Percentiles rank a stretch among this genome's conserved stretches.
These are phyloP conservation scores for Williopsis jadinii DNA, from an alignment of 1,139 yeast genomes.

Conservation along the genomic window DNA sequence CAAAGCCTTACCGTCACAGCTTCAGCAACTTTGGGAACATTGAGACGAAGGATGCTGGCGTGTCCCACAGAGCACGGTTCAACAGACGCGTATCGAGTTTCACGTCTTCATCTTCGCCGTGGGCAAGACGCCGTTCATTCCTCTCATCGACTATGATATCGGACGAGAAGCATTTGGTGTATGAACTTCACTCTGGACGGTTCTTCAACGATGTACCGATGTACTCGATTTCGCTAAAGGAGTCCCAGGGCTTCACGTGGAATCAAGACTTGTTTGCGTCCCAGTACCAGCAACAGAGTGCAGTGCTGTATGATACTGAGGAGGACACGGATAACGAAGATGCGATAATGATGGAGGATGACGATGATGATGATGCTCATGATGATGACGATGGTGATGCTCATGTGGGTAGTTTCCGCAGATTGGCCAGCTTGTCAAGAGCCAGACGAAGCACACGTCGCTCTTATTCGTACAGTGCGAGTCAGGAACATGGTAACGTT, in stretches of 20 bases:
- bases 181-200: conserved; percentile 34
- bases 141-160: conserved; percentile 56
- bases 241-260: conserved; percentile 69
- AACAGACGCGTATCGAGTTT: conserved; percentile 36
- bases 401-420: neutral
- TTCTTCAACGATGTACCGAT: conserved; percentile 14
- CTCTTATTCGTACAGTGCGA: conserved; percentile 13
- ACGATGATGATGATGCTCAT: conserved; percentile 8
- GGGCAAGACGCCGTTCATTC: conserved; percentile 47
- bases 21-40: too few relatives aligned
- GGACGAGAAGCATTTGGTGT: conserved; percentile 51
- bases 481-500: conserved; percentile 6
- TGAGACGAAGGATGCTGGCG: neutral
- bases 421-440: neutral
- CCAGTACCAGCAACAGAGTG: conserved; percentile 52
- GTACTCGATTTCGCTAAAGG: conserved; percentile 36
- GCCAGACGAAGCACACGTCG: conserved; percentile 7
- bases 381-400: neutral
- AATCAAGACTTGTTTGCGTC: conserved; percentile 70
- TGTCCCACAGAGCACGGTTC: neutral
- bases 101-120: conserved; percentile 30
- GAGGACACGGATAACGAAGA: conserved; percentile 15
- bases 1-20: too few relatives aligned
- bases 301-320: conserved; percentile 38
- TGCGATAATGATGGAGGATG: conserved; percentile 8